Evolutionary conservation across 495 filamentous ascomycete genomes (phyloP).

Genomic region (Beverwykella pulmonaria): DNA sequence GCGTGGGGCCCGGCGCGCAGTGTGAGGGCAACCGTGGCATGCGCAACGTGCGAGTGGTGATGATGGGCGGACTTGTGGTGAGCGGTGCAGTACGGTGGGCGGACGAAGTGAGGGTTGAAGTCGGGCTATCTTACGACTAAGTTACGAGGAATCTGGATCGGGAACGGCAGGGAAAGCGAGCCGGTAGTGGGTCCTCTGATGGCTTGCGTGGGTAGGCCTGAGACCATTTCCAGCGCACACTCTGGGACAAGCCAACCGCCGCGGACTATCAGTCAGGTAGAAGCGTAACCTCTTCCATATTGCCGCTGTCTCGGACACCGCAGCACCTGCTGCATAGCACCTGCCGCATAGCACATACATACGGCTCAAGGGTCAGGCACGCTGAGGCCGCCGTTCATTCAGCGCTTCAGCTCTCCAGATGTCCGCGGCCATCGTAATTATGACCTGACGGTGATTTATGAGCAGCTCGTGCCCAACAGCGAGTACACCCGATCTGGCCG

Average conservation of each 20-base stretch:
- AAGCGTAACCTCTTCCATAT: not conserved
- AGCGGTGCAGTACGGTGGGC: not conserved
- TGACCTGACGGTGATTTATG: no score
- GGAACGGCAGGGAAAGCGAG: constrained; percentile 8
- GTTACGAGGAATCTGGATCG: constrained; percentile 1
- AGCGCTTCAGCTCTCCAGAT: no score
- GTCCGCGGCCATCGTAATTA: no score
- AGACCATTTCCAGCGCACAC: not conserved
- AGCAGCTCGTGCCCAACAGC: not conserved
- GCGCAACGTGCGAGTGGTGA: not conserved
- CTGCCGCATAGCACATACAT: not conserved
- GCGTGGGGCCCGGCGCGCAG: not conserved
- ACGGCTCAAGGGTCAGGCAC: no score
- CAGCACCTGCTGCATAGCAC: not conserved
- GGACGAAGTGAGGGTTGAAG: constrained; percentile 10
- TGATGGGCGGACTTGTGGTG: not conserved
- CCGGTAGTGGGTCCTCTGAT: not conserved
- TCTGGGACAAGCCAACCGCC: not conserved
- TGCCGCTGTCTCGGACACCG: not conserved
- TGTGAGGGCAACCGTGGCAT: not conserved
- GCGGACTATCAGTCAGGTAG: no score
- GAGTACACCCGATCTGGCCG: no score
- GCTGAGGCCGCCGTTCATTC: no score
- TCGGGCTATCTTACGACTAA: constrained; percentile 12
- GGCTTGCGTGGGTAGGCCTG: not conserved